Evolutionary conservation across 2,329 filamentous ascomycete species (phyloP).

Genomic region (Onygena corvina): DNA sequence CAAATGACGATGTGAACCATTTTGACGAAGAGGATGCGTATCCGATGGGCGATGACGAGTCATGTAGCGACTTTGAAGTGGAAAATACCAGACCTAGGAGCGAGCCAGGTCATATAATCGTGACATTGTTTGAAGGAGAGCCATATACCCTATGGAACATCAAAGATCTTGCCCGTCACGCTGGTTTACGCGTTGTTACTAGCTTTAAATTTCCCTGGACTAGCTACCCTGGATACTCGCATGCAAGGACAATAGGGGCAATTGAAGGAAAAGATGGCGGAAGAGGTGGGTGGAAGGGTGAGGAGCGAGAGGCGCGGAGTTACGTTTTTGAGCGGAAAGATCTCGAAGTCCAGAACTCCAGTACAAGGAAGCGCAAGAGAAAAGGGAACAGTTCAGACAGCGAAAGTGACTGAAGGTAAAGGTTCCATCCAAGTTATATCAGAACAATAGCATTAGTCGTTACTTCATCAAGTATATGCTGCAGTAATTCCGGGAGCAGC

Average conservation of each 20-base stretch:
- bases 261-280: slow-evolving; percentile 30
- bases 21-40: slow-evolving; percentile 15
- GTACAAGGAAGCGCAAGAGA: slow-evolving; percentile 13
- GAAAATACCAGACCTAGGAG: slow-evolving; percentile 18
- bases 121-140: slow-evolving; percentile 85
- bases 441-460: not conserved
- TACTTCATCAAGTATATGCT: not conserved
- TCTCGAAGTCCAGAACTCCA: slow-evolving; percentile 23
- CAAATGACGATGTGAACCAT: slow-evolving; percentile 14
- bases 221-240: slow-evolving; percentile 37
- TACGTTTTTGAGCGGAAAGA: slow-evolving; percentile 36
- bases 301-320: slow-evolving; percentile 37
- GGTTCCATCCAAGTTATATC: not conserved
- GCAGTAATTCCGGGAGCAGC: not conserved
- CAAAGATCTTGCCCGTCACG: slow-evolving; percentile 68
- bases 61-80: slow-evolving; percentile 9
- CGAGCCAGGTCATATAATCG: slow-evolving; percentile 49
- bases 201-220: slow-evolving; percentile 39
- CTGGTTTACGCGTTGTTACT: slow-evolving; percentile 35
- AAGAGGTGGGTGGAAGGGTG: slow-evolving; percentile 37
- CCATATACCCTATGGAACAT: slow-evolving; percentile 96
- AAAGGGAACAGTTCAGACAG: slow-evolving; percentile 29
- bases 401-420: slow-evolving; percentile 23
- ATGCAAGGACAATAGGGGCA: slow-evolving; percentile 37
- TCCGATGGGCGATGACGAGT: slow-evolving; percentile 16